Evolutionary conservation across 1,284 basidiomycete genomes (phyloP).

Genomic region (Ustanciosporium gigantosporum): DNA sequence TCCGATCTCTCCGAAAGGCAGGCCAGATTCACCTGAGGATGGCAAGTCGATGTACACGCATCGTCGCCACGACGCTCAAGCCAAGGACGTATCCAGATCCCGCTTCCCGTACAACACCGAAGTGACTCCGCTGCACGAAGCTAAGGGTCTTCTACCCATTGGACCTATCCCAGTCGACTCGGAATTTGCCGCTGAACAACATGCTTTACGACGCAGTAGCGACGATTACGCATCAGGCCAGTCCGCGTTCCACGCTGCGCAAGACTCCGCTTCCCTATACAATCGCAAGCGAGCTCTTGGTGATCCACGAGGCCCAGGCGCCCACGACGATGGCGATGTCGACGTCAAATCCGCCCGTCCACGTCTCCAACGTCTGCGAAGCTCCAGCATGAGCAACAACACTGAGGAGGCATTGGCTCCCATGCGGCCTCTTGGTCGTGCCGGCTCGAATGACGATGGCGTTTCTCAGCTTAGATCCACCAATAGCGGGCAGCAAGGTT

Average conservation of each 20-base stretch:
- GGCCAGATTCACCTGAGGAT: not conserved
- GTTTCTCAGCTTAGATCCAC: constrained; percentile 30
- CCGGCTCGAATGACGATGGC: constrained; percentile 28
- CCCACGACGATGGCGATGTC: not conserved
- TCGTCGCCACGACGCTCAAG: not conserved
- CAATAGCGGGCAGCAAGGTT: constrained; percentile 1
- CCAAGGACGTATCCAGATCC: not conserved
- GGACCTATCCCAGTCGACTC: constrained; percentile 33
- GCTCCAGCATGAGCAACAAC: constrained; percentile 22
- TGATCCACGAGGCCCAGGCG: constrained; percentile 8
- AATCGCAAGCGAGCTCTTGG: constrained; percentile 30
- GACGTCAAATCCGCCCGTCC: constrained; percentile 9
- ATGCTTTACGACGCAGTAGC: constrained; percentile 11
- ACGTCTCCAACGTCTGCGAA: constrained; percentile 26
- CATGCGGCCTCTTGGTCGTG: constrained; percentile 15
- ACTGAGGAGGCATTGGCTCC: constrained; percentile 15
- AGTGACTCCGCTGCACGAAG: constrained; percentile 34
- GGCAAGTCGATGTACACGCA: not conserved
- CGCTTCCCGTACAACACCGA: constrained; percentile 3
- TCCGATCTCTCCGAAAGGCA: not conserved
- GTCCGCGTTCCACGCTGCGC: not conserved
- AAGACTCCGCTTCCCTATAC: not conserved
- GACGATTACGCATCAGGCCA: not conserved
- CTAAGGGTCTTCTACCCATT: constrained; percentile 33
- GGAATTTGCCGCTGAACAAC: constrained; percentile 13